These are phyloP conservation scores for Pseudogymnoascus sp. DNA, from an alignment of 2,329 filamentous ascomycete species.

Conservation along the genomic window DNA sequence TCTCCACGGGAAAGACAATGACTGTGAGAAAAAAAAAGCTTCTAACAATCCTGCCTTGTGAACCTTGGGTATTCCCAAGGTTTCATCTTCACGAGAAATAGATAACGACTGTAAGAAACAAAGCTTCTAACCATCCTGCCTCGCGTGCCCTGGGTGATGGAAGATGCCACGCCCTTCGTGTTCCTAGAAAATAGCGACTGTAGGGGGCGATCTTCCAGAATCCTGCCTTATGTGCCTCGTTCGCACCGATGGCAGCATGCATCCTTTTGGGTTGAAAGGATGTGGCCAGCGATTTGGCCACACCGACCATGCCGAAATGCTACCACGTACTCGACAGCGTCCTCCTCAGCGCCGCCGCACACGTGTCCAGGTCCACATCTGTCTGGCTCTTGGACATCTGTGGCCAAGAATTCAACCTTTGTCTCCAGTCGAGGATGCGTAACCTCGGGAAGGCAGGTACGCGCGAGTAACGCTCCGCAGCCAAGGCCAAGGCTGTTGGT, in stretches of 20 bases:
- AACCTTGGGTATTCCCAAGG: background rate
- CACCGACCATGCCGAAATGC: background rate
- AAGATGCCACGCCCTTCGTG: background rate
- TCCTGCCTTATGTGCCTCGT: background rate
- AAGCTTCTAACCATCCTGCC: background rate
- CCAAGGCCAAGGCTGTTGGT: background rate
- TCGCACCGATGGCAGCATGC: background rate
- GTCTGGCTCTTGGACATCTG: background rate
- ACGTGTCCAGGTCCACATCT: background rate
- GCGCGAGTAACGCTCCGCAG: background rate
- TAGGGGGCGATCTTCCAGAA: background rate
- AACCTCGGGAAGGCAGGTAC: background rate
- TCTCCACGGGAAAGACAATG: too few relatives aligned
- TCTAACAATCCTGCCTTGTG: too few relatives aligned
- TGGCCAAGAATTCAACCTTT: background rate
- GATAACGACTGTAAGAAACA: background rate
- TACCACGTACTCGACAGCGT: conserved; percentile 1
- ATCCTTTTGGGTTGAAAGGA: background rate
- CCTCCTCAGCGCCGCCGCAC: background rate
- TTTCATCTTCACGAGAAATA: background rate
- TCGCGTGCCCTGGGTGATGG: background rate
- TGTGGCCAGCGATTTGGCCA: background rate
- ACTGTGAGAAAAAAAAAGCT: too few relatives aligned
- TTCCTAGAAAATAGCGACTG: background rate
- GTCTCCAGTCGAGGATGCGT: background rate